Evolutionary conservation across 225 moss, liverwort and hornwort species (phyloP).

Genomic region (Climacium dendroides): DNA sequence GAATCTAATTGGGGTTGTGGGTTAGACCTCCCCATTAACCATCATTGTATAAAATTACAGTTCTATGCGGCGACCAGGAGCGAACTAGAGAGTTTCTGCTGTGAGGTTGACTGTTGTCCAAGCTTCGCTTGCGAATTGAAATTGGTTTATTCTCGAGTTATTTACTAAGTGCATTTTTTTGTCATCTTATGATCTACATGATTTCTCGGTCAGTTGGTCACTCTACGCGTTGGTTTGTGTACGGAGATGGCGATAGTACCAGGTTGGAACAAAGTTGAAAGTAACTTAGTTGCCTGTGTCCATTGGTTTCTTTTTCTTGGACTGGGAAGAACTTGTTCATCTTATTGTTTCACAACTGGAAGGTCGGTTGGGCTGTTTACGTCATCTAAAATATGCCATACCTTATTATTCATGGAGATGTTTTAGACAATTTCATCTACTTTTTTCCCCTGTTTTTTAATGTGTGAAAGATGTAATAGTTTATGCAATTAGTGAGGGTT

Average conservation of each 20-base stretch:
- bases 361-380: background rate
- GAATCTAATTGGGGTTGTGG: slow-evolving; percentile 35
- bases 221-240: background rate
- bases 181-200: background rate
- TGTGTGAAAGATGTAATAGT: too few species aligned
- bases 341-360: background rate
- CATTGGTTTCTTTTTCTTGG: background rate
- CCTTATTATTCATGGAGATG: background rate
- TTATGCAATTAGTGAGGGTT: background rate
- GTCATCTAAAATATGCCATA: background rate
- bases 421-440: background rate
- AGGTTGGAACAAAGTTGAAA: background rate
- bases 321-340: background rate
- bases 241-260: background rate
- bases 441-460: too few species aligned
- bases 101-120: slow-evolving; percentile 1
- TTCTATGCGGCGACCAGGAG: background rate
- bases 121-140: slow-evolving; percentile 12
- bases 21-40: slow-evolving; percentile 24
- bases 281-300: background rate
- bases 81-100: background rate
- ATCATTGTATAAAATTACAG: slow-evolving; percentile 42
- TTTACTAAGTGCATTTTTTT: background rate
- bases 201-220: background rate
- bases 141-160: background rate